Conservation (phyloP, 106 monocot genomes). For the Acorus gramineus region DNA sequence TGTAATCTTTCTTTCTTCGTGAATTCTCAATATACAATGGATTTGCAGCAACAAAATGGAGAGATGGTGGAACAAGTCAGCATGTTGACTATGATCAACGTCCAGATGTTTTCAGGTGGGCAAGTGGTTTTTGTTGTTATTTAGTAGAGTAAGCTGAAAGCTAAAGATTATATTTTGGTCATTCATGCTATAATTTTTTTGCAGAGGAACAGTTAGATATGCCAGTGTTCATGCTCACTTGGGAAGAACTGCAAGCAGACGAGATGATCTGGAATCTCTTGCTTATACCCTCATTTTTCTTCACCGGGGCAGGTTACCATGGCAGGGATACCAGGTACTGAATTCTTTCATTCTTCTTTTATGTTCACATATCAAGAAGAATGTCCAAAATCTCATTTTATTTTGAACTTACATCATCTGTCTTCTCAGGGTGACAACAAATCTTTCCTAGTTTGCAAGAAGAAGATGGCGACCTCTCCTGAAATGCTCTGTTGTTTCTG, state of each 20-base stretch:
- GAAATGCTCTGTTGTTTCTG: constrained; percentile 62
- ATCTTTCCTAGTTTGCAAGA: constrained; percentile 77
- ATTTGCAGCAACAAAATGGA: constrained; percentile 72
- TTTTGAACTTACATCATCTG: constrained; percentile 6
- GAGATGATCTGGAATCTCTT: constrained; percentile 92
- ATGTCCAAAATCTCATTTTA: not conserved
- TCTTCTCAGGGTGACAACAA: constrained; percentile 72
- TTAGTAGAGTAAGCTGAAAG: not conserved
- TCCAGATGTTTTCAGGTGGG: constrained; percentile 71
- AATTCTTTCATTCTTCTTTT: too few species aligned
- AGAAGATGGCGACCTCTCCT: constrained; percentile 79
- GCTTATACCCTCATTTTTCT: constrained; percentile 86
- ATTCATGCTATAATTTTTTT: not conserved
- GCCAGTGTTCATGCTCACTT: constrained; percentile 91
- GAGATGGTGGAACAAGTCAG: constrained; percentile 36
- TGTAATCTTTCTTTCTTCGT: not conserved
- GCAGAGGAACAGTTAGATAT: constrained; percentile 81
- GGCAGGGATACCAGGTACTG: constrained; percentile 89
- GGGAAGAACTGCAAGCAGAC: constrained; percentile 81
- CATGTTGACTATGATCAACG: constrained; percentile 89
- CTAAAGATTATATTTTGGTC: too few species aligned
- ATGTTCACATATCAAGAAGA: too few species aligned
- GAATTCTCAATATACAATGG: not conserved
- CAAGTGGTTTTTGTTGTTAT: not conserved
- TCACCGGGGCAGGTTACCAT: constrained; percentile 66